These are phyloP conservation scores for Fusarium nanum DNA, from an alignment of 2,329 filamentous ascomycete species.

Conservation along the genomic window DNA sequence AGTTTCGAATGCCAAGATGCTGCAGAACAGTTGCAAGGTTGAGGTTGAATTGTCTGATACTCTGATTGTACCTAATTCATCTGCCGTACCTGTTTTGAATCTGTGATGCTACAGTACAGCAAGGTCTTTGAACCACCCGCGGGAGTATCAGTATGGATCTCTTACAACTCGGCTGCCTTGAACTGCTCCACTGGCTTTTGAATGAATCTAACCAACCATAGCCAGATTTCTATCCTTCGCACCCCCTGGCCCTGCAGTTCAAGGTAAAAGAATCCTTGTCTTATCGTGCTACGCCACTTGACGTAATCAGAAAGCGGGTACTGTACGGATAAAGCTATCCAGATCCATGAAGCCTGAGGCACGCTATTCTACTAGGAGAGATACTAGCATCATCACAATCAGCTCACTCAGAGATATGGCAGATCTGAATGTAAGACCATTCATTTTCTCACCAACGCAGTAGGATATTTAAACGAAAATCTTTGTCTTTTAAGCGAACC, in stretches of 20 bases:
- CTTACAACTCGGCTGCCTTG: neutral
- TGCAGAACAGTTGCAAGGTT: neutral
- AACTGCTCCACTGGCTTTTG: neutral
- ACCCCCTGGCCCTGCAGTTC: slow-evolving; percentile 16
- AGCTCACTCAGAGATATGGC: slow-evolving; percentile 15
- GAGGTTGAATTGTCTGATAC: neutral
- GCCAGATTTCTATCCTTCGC: neutral
- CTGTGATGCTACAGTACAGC: neutral
- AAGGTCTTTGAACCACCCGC: neutral
- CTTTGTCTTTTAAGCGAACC: slow-evolving; percentile 5
- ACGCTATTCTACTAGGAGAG: neutral
- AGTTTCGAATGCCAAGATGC: neutral
- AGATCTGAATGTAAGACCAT: neutral
- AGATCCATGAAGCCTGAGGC: slow-evolving; percentile 22
- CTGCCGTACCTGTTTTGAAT: neutral
- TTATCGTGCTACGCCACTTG: slow-evolving; percentile 40
- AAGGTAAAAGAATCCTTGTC: slow-evolving; percentile 13
- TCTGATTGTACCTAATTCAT: neutral
- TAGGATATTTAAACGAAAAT: slow-evolving; percentile 1
- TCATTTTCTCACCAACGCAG: neutral
- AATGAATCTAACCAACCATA: neutral
- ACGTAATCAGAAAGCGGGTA: slow-evolving; percentile 32
- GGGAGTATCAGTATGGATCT: neutral
- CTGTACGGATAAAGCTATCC: slow-evolving; percentile 2
- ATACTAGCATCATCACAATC: slow-evolving; percentile 6